A percentile compares a stretch with the other conserved stretches of the same genome.
These are phyloP conservation scores for Trichoderma koningii DNA, from an alignment of 2,329 filamentous ascomycete genomes.

Conservation along the genomic window DNA sequence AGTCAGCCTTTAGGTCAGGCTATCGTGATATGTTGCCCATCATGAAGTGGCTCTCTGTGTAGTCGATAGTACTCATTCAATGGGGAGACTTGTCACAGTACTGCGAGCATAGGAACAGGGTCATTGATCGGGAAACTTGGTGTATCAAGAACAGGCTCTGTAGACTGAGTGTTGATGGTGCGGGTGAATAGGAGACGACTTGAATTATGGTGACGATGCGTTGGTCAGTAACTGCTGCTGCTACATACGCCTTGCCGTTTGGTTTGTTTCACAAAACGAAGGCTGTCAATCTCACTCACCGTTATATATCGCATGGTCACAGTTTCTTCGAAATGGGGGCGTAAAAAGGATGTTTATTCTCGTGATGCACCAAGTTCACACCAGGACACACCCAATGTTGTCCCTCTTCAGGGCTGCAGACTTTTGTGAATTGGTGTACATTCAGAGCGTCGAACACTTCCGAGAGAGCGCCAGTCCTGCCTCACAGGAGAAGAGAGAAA, in stretches of 20 bases:
- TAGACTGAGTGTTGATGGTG: background rate
- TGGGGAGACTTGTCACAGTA: background rate
- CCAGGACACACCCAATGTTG: background rate
- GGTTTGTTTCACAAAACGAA: too few species aligned
- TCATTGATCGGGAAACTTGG: background rate
- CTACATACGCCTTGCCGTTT: too few species aligned
- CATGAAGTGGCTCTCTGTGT: too few species aligned
- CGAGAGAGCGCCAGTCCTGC: background rate
- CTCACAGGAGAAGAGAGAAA: background rate
- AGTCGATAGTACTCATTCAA: too few species aligned
- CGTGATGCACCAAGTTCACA: background rate
- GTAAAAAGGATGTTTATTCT: too few species aligned
- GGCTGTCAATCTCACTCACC: too few species aligned
- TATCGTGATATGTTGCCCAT: too few species aligned
- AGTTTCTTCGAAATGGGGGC: too few species aligned
- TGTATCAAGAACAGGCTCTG: background rate
- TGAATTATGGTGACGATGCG: background rate
- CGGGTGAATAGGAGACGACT: background rate
- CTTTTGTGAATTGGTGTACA: background rate
- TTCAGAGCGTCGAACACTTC: background rate
- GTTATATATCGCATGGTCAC: too few species aligned
- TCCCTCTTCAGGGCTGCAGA: background rate
- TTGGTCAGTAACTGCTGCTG: background rate
- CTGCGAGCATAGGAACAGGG: background rate
- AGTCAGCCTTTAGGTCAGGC: too few species aligned